Evolutionary conservation across 441 rosid species (phyloP).

Genomic region (Kokia cookei): DNA sequence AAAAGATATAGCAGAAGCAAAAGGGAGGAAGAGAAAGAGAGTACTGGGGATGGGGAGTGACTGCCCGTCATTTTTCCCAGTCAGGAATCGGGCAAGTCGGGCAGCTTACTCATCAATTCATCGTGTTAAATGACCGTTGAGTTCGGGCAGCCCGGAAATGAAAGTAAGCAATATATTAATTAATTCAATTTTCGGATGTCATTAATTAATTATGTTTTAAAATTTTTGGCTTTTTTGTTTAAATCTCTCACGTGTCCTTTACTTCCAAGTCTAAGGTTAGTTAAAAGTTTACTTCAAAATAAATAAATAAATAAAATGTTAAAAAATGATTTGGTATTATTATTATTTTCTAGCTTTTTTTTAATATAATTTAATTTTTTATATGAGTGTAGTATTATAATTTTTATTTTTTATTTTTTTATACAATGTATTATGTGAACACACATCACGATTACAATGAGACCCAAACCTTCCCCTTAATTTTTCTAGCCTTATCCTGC

Average conservation of each 20-base stretch:
- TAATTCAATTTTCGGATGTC: background rate
- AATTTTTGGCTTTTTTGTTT: background rate
- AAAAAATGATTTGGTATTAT: background rate
- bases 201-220: background rate
- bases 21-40: background rate
- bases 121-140: background rate
- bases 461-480: no score
- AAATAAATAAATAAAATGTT: background rate
- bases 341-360: no score
- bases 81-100: constrained; percentile 36
- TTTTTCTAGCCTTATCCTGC: no score
- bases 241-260: background rate
- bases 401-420: no score
- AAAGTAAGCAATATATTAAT: background rate
- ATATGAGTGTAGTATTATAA: no score
- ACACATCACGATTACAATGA: no score
- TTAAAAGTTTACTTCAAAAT: background rate
- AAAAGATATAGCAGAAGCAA: constrained; percentile 7
- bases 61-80: constrained; percentile 47
- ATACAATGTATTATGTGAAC: no score
- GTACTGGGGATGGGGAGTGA: constrained; percentile 15
- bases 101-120: constrained; percentile 13
- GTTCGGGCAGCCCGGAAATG: constrained; percentile 21
- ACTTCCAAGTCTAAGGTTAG: background rate
- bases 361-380: no score